phyloP scores from a whole-genome alignment of 2,329 filamentous ascomycete genomes.

The Cordyceps pruinosa region DNA sequence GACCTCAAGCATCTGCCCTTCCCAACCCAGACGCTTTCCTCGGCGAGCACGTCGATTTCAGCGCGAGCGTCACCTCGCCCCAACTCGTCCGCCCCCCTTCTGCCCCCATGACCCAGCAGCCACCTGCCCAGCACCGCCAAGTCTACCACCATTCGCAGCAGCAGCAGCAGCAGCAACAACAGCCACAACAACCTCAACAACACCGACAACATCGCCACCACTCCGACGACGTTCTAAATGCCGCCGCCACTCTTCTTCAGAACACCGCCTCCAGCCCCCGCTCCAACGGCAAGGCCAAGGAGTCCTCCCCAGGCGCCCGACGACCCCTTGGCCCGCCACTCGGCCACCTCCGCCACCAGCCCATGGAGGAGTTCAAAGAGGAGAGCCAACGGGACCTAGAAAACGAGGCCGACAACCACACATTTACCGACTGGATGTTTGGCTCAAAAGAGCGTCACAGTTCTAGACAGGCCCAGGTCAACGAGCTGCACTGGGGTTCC shows the following conservation, averaged over 20 bases:
- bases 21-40: constrained; percentile 17
- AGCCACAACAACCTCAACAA: constrained; percentile 21
- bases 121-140: constrained; percentile 8
- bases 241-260: constrained; percentile 47
- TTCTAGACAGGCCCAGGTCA: constrained; percentile 29
- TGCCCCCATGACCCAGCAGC: constrained; percentile 21
- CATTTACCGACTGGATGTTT: constrained; percentile 38
- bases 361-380: constrained; percentile 35
- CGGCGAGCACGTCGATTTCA: constrained; percentile 13
- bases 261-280: constrained; percentile 31
- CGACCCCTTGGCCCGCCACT: constrained; percentile 27
- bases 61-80: background rate
- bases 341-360: constrained; percentile 36
- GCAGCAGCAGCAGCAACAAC: constrained; percentile 17
- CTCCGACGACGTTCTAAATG: constrained; percentile 48
- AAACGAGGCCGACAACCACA: constrained; percentile 26
- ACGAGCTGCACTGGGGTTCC: constrained; percentile 59
- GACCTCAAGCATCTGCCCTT: constrained; percentile 35
- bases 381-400: constrained; percentile 29
- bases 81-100: constrained; percentile 31
- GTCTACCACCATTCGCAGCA: constrained; percentile 17
- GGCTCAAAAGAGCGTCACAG: constrained; percentile 23
- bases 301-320: constrained; percentile 17
- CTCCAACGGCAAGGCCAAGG: constrained; percentile 15
- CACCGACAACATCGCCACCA: constrained; percentile 24